phyloP scores from a whole-genome alignment of 305 asterid genomes.

The Fraxinus dipetala region DNA sequence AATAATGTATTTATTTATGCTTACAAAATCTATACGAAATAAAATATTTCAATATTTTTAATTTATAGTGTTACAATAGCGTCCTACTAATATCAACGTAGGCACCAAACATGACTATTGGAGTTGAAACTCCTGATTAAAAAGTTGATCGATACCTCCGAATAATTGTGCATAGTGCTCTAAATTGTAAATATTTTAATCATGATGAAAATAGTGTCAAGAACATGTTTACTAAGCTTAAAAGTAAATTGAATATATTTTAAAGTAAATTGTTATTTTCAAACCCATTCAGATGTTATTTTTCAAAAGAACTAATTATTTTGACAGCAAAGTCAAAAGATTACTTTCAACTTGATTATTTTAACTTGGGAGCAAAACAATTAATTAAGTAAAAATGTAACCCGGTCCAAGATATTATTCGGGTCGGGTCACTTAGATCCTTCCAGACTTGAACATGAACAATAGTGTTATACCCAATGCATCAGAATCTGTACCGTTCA shows the following conservation, averaged over 20 bases:
- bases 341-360: neutral
- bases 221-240: neutral
- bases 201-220: neutral
- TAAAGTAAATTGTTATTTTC: neutral
- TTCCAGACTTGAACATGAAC: neutral
- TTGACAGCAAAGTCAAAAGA: neutral
- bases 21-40: neutral
- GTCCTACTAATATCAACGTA: neutral
- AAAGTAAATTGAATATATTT: neutral
- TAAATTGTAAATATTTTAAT: neutral
- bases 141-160: neutral
- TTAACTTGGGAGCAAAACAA: neutral
- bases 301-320: neutral
- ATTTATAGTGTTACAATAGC: neutral
- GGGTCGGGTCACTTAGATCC: slow-evolving; percentile 2
- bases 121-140: neutral
- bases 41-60: neutral
- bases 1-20: neutral
- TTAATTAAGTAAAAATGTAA: neutral
- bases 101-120: neutral
- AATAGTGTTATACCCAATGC: slow-evolving; percentile 35
- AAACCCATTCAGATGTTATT: neutral
- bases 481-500: slow-evolving; percentile 24
- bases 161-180: neutral
- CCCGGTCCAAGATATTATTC: neutral